Evolutionary conservation across 2,329 filamentous ascomycete species (phyloP).

Genomic region (Curvularia verruculosa): DNA sequence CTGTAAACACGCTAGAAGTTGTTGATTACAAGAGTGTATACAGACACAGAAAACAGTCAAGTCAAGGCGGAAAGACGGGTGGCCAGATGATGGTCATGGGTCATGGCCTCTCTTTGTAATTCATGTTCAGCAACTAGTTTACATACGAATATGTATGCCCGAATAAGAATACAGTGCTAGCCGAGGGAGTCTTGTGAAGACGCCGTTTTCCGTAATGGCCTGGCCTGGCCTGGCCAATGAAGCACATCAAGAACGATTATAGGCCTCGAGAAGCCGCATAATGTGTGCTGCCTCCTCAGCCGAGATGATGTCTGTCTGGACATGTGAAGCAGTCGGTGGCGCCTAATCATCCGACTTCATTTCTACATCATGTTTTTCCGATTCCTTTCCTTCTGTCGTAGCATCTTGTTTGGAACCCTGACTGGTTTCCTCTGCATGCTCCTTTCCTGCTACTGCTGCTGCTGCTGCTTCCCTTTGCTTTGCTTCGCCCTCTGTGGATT

Average conservation of each 20-base stretch:
- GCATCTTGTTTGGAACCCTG: slow-evolving; percentile 1
- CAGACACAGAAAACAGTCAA: neutral
- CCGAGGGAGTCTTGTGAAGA: neutral
- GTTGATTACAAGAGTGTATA: too few species aligned
- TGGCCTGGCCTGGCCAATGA: neutral
- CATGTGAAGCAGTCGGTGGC: neutral
- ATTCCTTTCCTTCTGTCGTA: neutral
- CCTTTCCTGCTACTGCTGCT: too few species aligned
- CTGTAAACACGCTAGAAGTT: too few species aligned
- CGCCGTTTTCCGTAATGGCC: neutral
- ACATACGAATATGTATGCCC: neutral
- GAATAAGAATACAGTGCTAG: neutral
- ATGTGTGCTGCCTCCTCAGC: neutral
- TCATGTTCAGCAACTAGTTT: neutral
- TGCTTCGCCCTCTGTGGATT: slow-evolving; percentile 31
- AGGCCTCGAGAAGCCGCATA: neutral
- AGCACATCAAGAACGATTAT: neutral
- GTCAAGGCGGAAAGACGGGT: neutral
- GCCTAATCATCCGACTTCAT: slow-evolving; percentile 21
- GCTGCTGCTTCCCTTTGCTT: slow-evolving; percentile 17
- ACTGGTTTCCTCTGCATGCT: neutral
- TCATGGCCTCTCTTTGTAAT: neutral
- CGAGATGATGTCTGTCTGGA: neutral
- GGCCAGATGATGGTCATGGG: neutral
- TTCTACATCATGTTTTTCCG: slow-evolving; percentile 12